phyloP scores from a whole-genome alignment of 805 yeast genomes.

The Zygoascus flipseniorum region DNA sequence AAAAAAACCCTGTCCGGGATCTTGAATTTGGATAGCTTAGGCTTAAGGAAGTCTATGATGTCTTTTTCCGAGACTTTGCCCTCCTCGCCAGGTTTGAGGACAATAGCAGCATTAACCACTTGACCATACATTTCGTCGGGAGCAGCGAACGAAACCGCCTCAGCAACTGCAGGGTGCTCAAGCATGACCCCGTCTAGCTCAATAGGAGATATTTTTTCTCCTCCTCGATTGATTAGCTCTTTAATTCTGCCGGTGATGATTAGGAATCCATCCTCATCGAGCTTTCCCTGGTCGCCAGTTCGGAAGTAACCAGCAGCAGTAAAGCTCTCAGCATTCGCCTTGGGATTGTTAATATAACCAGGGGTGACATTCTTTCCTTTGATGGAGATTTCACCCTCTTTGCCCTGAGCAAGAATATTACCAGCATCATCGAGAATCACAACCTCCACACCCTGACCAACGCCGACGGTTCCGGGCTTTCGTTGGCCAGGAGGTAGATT shows the following conservation, averaged over 20 bases:
- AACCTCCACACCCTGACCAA: slow-evolving; percentile 60
- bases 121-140: slow-evolving; percentile 64
- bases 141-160: slow-evolving; percentile 65
- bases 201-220: slow-evolving; percentile 68
- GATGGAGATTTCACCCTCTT: slow-evolving; percentile 61
- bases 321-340: slow-evolving; percentile 62
- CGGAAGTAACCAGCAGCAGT: slow-evolving; percentile 56
- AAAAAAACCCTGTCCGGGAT: slow-evolving; percentile 51
- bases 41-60: slow-evolving; percentile 37
- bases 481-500: slow-evolving; percentile 55
- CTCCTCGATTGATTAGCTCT: slow-evolving; percentile 69
- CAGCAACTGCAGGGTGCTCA: slow-evolving; percentile 53
- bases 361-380: slow-evolving; percentile 61
- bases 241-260: slow-evolving; percentile 62
- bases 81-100: slow-evolving; percentile 31
- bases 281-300: slow-evolving; percentile 70
- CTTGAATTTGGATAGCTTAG: slow-evolving; percentile 48
- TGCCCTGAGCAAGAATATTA: slow-evolving; percentile 39
- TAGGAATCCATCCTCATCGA: slow-evolving; percentile 51
- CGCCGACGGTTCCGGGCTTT: slow-evolving; percentile 67
- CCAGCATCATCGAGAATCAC: slow-evolving; percentile 47
- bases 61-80: slow-evolving; percentile 36
- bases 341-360: slow-evolving; percentile 63
- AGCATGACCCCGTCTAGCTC: slow-evolving; percentile 57
- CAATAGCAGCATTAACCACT: slow-evolving; percentile 62